These are phyloP conservation scores for Apiosordaria backusii DNA, from an alignment of 495 filamentous ascomycete genomes.

Conservation along the genomic window DNA sequence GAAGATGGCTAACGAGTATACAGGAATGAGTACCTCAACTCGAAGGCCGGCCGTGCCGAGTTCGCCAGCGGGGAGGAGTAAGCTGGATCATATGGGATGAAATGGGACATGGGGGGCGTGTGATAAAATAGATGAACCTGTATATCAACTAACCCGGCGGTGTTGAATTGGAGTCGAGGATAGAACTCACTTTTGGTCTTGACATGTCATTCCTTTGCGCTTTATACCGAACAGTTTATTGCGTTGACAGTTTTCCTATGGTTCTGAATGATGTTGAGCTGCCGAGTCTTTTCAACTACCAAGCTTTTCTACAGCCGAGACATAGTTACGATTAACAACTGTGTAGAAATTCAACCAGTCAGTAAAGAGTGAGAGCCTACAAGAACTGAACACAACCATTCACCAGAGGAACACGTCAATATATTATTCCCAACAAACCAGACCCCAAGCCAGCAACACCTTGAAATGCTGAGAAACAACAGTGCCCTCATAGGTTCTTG, in stretches of 20 bases:
- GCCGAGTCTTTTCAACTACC: neutral
- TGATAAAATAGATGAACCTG: conserved; percentile 33
- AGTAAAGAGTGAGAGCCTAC: too few relatives aligned
- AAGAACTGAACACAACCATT: too few relatives aligned
- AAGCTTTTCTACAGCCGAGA: neutral
- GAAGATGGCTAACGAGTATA: conserved; percentile 15
- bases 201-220: neutral
- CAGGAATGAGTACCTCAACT: conserved; percentile 91
- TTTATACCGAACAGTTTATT: neutral
- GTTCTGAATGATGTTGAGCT: neutral
- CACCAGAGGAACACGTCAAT: neutral
- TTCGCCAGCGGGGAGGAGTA: conserved; percentile 48
- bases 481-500: conserved; percentile 3
- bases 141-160: conserved; percentile 24
- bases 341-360: too few relatives aligned
- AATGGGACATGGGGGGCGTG: conserved; percentile 6
- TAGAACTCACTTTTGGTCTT: conserved; percentile 17
- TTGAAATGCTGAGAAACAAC: conserved; percentile 3
- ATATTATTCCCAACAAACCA: neutral
- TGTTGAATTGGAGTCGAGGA: conserved; percentile 13
- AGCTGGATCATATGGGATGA: conserved; percentile 7
- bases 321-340: too few relatives aligned
- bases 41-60: conserved; percentile 74
- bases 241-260: too few relatives aligned
- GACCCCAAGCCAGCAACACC: neutral